Percentiles rank a stretch among this genome's conserved stretches.
These are phyloP conservation scores for Trametes elegans DNA, from an alignment of 768 basidiomycete genomes.

Conservation along the genomic window DNA sequence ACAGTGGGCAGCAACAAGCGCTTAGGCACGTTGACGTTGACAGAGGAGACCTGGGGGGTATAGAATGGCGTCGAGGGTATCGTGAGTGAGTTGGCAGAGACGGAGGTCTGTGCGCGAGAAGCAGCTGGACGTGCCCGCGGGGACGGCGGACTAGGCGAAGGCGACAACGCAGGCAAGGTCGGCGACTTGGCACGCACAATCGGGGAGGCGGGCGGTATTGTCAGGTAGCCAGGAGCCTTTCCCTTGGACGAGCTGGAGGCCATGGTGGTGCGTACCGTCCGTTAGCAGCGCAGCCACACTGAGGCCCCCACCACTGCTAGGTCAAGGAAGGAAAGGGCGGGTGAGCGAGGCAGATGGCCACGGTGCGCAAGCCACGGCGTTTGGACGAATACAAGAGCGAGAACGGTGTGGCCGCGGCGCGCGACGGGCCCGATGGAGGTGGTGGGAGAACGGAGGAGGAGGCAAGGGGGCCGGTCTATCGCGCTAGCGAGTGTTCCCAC, in stretches of 20 bases:
- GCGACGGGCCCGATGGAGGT: neutral
- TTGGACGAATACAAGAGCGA: too few species aligned
- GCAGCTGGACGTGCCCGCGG: constrained; percentile 1
- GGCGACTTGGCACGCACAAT: constrained; percentile 12
- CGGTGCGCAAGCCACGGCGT: too few species aligned
- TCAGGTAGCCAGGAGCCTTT: constrained; percentile 1
- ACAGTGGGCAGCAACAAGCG: constrained; percentile 29
- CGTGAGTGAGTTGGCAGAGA: constrained; percentile 5
- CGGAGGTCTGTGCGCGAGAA: constrained; percentile 15
- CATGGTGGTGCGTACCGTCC: constrained; percentile 5
- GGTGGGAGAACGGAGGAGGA: neutral
- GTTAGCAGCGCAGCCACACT: neutral
- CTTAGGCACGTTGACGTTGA: constrained; percentile 10
- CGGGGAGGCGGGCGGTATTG: constrained; percentile 9
- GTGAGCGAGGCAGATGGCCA: too few species aligned
- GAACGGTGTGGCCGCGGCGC: too few species aligned
- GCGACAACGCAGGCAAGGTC: constrained; percentile 7
- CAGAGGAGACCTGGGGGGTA: constrained; percentile 20
- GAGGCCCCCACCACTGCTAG: neutral
- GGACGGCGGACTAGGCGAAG: constrained; percentile 9
- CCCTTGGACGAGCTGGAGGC: constrained; percentile 9
- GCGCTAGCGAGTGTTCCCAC: constrained; percentile 9
- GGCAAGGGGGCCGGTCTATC: neutral
- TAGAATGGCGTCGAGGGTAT: constrained; percentile 18
- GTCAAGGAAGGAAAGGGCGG: too few species aligned